Percentiles rank a stretch among this genome's conserved stretches.
These are phyloP conservation scores for Cryptosporidium bovis DNA, from an alignment of 169 alveolate species.

Conservation along the genomic window DNA sequence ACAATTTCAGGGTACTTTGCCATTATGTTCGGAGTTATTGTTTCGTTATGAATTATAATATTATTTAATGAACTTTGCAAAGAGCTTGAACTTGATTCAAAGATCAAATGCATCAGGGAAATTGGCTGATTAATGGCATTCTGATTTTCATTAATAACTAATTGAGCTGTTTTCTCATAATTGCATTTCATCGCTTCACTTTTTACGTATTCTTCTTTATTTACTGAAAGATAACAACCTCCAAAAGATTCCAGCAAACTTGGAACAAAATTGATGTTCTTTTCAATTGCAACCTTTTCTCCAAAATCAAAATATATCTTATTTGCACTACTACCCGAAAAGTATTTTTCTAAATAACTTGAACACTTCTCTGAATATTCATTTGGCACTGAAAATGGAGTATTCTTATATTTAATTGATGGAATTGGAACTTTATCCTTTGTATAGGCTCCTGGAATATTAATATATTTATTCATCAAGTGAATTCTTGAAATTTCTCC, in stretches of 20 bases:
- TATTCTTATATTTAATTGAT: slow-evolving; percentile 6
- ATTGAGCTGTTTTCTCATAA: slow-evolving; percentile 2
- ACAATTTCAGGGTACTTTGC: slow-evolving; percentile 28
- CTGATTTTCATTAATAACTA: neutral
- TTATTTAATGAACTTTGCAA: neutral
- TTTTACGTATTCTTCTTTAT: slow-evolving; percentile 21
- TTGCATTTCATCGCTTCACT: slow-evolving; percentile 27
- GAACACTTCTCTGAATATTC: slow-evolving; percentile 8
- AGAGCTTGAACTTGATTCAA: neutral
- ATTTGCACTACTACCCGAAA: neutral
- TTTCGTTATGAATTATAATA: slow-evolving; percentile 36
- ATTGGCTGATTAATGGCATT: slow-evolving; percentile 50
- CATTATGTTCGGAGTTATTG: slow-evolving; percentile 36
- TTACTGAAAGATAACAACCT: slow-evolving; percentile 12
- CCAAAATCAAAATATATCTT: slow-evolving; percentile 22
- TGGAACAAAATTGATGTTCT: slow-evolving; percentile 17
- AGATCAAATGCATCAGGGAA: slow-evolving; percentile 13
- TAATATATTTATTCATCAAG: neutral
- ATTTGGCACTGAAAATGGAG: slow-evolving; percentile 53
- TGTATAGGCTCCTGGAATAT: slow-evolving; percentile 30
- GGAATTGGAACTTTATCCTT: slow-evolving; percentile 46
- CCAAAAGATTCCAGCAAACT: slow-evolving; percentile 5
- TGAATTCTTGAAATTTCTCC: slow-evolving; percentile 40
- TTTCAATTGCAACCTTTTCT: slow-evolving; percentile 1
- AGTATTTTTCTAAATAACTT: slow-evolving; percentile 7